phyloP scores from a whole-genome alignment of 169 alveolate genomes.

The Theileria equi region DNA sequence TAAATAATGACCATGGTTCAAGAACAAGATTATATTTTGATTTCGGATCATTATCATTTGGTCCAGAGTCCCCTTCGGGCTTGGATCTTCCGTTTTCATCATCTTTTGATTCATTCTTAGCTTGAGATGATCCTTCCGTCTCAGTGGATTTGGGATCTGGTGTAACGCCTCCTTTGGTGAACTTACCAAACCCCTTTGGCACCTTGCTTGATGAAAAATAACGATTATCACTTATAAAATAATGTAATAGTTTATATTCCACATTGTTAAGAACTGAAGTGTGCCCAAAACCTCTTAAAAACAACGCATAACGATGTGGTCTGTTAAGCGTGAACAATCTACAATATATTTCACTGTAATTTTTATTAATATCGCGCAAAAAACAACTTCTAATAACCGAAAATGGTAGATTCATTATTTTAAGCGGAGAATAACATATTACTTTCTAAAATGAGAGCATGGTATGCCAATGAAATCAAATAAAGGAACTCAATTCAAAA shows the following conservation, averaged over 20 bases:
- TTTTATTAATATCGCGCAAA: too few relatives aligned
- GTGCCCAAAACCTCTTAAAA: too few relatives aligned
- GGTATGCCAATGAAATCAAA: too few relatives aligned
- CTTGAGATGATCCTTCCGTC: not conserved
- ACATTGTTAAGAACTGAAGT: too few relatives aligned
- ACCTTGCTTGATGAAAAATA: slow-evolving; percentile 15
- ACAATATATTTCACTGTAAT: too few relatives aligned
- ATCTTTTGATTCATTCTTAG: not conserved
- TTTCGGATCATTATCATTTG: slow-evolving; percentile 8
- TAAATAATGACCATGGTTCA: slow-evolving; percentile 55
- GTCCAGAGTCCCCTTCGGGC: not conserved
- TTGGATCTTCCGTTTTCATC: slow-evolving; percentile 5
- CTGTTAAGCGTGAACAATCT: too few relatives aligned
- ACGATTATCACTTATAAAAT: not conserved
- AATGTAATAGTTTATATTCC: not conserved
- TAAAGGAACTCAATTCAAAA: too few relatives aligned
- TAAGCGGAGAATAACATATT: too few relatives aligned
- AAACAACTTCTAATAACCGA: too few relatives aligned
- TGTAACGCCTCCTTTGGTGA: slow-evolving; percentile 3
- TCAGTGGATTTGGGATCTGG: not conserved
- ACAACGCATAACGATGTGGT: too few relatives aligned
- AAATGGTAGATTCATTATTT: too few relatives aligned
- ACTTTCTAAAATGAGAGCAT: too few relatives aligned
- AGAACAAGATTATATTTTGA: slow-evolving; percentile 15
- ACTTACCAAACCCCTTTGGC: slow-evolving; percentile 69